Evolutionary conservation across 768 basidiomycete genomes (phyloP).

Genomic region (Rhodotorula taiwanensis): DNA sequence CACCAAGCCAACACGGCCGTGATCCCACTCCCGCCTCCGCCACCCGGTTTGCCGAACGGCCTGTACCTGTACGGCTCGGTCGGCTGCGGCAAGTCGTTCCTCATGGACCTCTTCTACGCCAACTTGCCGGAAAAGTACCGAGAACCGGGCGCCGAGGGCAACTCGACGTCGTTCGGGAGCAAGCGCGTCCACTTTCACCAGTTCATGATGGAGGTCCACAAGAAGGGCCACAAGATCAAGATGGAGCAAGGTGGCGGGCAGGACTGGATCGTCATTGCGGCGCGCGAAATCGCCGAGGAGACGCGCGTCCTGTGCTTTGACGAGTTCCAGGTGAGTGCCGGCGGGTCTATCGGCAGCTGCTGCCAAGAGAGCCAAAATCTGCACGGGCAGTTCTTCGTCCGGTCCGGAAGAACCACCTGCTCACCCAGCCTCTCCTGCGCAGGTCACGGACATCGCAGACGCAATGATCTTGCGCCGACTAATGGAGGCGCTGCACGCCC

Average conservation of each 20-base stretch:
- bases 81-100: conserved; percentile 96
- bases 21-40: conserved; percentile 28
- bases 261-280: conserved; percentile 80
- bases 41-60: conserved; percentile 63
- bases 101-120: conserved; percentile 77
- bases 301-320: conserved; percentile 88
- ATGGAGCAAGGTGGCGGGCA: conserved; percentile 59
- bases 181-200: conserved; percentile 89
- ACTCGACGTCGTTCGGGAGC: conserved; percentile 7
- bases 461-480: conserved; percentile 94
- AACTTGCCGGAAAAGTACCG: conserved; percentile 37
- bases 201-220: conserved; percentile 98
- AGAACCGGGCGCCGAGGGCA: conserved; percentile 55
- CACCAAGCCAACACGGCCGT: conserved; percentile 17
- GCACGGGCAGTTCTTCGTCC: too few species aligned
- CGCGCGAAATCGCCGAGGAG: conserved; percentile 74
- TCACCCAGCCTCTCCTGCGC: neutral
- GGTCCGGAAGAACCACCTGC: too few species aligned
- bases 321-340: conserved; percentile 74
- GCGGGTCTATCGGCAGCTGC: too few species aligned
- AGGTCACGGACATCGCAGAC: conserved; percentile 95
- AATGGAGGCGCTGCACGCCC: conserved; percentile 73
- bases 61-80: conserved; percentile 95
- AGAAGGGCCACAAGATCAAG: conserved; percentile 77
- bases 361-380: too few species aligned